Evolutionary conservation across 2,329 filamentous ascomycete genomes (phyloP).

Genomic region (Nigrograna mackinnonii): DNA sequence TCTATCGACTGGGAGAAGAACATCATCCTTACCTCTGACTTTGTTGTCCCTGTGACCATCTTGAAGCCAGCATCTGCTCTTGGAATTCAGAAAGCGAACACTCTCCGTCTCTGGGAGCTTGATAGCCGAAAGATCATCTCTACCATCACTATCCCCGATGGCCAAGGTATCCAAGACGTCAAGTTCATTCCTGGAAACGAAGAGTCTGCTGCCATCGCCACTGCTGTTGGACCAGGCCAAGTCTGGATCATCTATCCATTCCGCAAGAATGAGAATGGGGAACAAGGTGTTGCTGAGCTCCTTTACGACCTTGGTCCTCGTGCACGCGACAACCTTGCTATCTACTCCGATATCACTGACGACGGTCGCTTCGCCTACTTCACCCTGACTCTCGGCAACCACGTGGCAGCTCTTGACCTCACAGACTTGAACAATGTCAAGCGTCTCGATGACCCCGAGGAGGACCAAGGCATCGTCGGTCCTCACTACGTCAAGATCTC

Average conservation of each 20-base stretch:
- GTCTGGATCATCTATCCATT: slow-evolving; percentile 69
- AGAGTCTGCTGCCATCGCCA: slow-evolving; percentile 62
- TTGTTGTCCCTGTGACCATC: slow-evolving; percentile 64
- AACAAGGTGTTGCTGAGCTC: slow-evolving; percentile 62
- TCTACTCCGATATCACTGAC: slow-evolving; percentile 63
- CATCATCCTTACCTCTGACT: slow-evolving; percentile 65
- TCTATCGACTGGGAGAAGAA: slow-evolving; percentile 61
- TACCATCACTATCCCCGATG: slow-evolving; percentile 64
- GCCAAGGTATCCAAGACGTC: slow-evolving; percentile 65
- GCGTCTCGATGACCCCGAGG: slow-evolving; percentile 63
- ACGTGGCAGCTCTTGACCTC: slow-evolving; percentile 65
- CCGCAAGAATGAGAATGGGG: slow-evolving; percentile 58
- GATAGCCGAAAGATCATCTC: slow-evolving; percentile 58
- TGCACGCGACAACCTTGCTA: slow-evolving; percentile 60
- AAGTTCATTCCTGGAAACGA: slow-evolving; percentile 67
- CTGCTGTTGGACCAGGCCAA: slow-evolving; percentile 62
- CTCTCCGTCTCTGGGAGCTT: slow-evolving; percentile 64
- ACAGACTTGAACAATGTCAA: slow-evolving; percentile 63
- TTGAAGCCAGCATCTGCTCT: slow-evolving; percentile 57
- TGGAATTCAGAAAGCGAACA: slow-evolving; percentile 59
- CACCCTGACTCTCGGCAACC: slow-evolving; percentile 64
- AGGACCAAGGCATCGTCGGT: slow-evolving; percentile 62
- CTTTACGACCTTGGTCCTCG: slow-evolving; percentile 62
- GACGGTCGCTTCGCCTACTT: slow-evolving; percentile 62
- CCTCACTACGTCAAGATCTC: slow-evolving; percentile 68